phyloP scores from a whole-genome alignment of 352 stramenopile species.

The Pythium plurisporium region DNA sequence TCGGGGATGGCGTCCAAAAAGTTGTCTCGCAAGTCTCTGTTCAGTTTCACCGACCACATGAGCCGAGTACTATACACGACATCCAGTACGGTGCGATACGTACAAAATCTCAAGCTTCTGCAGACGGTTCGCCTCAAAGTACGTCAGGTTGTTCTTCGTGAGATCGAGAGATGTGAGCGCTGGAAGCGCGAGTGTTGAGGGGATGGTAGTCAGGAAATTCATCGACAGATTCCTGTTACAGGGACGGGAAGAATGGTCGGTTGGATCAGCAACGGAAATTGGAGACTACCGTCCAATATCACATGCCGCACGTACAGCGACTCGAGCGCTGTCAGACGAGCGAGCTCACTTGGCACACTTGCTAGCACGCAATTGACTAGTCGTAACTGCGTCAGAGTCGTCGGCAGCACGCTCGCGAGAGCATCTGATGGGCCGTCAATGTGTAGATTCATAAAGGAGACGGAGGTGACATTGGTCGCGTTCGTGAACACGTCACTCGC shows the following conservation, averaged over 20 bases:
- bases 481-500: conserved; percentile 4
- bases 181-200: background rate
- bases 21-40: conserved; percentile 4
- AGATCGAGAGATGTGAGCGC: conserved; percentile 5
- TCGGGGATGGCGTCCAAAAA: conserved; percentile 1
- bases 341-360: conserved; percentile 2
- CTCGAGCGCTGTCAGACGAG: background rate
- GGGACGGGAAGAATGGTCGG: no score
- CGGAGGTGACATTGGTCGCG: conserved; percentile 4
- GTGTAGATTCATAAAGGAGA: conserved; percentile 10
- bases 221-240: conserved; percentile 11
- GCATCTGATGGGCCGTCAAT: background rate
- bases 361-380: conserved; percentile 6
- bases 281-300: background rate
- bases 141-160: conserved; percentile 6
- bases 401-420: background rate
- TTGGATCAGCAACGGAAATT: background rate
- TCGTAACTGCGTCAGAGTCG: background rate
- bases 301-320: background rate
- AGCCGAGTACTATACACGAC: background rate
- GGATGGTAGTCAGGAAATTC: conserved; percentile 2
- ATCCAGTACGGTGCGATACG: background rate
- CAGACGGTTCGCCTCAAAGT: background rate
- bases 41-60: background rate
- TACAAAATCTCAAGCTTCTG: conserved; percentile 2